These are phyloP conservation scores for Geotrichum cucujoidarum DNA, from an alignment of 1,139 yeast species.

Conservation along the genomic window DNA sequence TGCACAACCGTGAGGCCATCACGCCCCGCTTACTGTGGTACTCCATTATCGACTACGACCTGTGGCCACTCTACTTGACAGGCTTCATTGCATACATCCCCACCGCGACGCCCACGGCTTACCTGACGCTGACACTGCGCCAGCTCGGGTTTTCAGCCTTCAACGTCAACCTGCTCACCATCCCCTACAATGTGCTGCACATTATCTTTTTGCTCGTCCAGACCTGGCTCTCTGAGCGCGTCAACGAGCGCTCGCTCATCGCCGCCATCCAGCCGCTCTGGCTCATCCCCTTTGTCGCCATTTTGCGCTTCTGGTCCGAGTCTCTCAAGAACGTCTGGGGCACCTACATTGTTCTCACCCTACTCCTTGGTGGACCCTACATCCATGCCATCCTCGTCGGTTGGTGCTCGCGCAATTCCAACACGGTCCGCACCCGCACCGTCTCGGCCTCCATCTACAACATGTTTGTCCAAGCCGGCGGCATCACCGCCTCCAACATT, in stretches of 20 bases:
- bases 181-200: constrained; percentile 45
- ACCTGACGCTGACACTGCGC: constrained; percentile 50
- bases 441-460: constrained; percentile 56
- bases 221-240: constrained; percentile 42
- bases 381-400: constrained; percentile 53
- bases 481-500: constrained; percentile 47
- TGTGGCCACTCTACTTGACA: constrained; percentile 54
- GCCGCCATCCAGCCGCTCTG: constrained; percentile 38
- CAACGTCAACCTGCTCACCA: constrained; percentile 50
- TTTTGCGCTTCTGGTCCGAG: constrained; percentile 50
- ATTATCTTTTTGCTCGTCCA: constrained; percentile 40
- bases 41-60: constrained; percentile 48
- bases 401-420: constrained; percentile 59
- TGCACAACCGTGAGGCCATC: constrained; percentile 60
- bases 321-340: constrained; percentile 48
- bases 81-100: constrained; percentile 46
- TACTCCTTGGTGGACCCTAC: constrained; percentile 47
- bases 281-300: constrained; percentile 40
- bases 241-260: constrained; percentile 39
- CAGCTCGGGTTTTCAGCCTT: constrained; percentile 54
- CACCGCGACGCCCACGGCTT: constrained; percentile 41
- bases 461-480: constrained; percentile 54
- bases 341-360: constrained; percentile 47
- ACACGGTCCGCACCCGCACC: constrained; percentile 53
- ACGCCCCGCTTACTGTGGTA: constrained; percentile 39